Conservation (phyloP, 108 stramenopile genomes). For the Fragilariopsis cylindrus region DNA sequence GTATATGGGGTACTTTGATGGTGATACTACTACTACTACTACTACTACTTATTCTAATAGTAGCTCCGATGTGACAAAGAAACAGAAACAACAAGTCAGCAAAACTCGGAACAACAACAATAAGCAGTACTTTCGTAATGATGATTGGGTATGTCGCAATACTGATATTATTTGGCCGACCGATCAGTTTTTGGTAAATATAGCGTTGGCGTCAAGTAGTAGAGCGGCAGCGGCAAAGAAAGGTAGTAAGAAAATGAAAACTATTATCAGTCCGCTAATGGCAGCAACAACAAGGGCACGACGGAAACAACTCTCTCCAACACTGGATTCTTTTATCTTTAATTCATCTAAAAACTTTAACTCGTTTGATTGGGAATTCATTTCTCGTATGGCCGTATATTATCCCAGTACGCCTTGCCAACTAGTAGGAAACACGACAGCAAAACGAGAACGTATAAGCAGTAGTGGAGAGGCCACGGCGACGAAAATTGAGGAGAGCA, state of each 20-base stretch:
- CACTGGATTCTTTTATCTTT: conserved; percentile 45
- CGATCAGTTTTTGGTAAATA: conserved; percentile 13
- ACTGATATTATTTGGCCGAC: conserved; percentile 83
- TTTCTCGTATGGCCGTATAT: conserved; percentile 65
- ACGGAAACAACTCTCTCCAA: background rate
- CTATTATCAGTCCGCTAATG: background rate
- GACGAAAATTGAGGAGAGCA: too few relatives aligned
- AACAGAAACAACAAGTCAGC: background rate
- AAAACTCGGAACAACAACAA: background rate
- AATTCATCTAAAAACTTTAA: conserved; percentile 68
- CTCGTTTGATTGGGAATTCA: conserved; percentile 46
- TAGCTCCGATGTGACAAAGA: conserved; percentile 14
- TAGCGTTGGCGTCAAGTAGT: background rate
- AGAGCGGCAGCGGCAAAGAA: background rate
- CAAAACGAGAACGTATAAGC: background rate
- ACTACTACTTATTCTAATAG: background rate
- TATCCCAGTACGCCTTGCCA: conserved; percentile 38
- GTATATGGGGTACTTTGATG: conserved; percentile 43
- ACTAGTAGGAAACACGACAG: background rate
- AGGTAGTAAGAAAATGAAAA: background rate
- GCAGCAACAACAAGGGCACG: background rate
- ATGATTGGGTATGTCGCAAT: conserved; percentile 36
- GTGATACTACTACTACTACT: background rate
- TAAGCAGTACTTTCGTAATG: conserved; percentile 13
- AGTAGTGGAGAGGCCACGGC: too few relatives aligned